A percentile compares a stretch with the other conserved stretches of the same genome.
Evolutionary conservation across 768 basidiomycete genomes (phyloP).

Genomic region (Lentinus brumalis): DNA sequence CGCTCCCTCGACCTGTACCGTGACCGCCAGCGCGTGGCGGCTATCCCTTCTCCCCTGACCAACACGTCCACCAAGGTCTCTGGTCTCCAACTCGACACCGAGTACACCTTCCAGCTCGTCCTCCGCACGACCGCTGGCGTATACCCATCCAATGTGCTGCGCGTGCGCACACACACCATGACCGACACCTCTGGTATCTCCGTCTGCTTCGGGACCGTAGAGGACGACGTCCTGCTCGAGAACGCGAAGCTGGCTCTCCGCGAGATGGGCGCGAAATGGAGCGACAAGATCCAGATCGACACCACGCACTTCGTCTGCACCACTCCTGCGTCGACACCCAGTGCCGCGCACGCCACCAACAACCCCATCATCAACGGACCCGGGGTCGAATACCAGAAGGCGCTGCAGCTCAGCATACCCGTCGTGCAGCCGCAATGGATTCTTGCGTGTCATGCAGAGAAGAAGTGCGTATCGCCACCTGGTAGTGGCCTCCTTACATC

Average conservation of each 20-base stretch:
- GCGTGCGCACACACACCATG: conserved; percentile 91
- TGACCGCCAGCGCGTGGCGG: conserved; percentile 84
- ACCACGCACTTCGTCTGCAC: conserved; percentile 99
- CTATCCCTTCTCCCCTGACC: conserved; percentile 77
- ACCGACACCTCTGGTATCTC: conserved; percentile 92
- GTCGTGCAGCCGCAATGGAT: conserved; percentile 96
- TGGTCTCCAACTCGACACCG: conserved; percentile 76
- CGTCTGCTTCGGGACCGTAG: conserved; percentile 92
- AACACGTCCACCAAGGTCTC: conserved; percentile 91
- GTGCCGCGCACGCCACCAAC: conserved; percentile 57
- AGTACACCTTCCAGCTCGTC: conserved; percentile 94
- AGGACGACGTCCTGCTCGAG: conserved; percentile 74
- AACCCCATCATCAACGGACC: conserved; percentile 54
- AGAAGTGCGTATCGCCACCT: conserved; percentile 55
- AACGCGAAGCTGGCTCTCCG: conserved; percentile 78
- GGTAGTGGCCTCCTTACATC: neutral
- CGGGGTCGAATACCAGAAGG: conserved; percentile 92
- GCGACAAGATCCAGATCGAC: conserved; percentile 93
- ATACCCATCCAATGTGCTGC: conserved; percentile 80
- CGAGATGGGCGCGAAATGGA: conserved; percentile 90
- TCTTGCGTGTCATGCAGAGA: conserved; percentile 82
- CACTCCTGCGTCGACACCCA: conserved; percentile 72
- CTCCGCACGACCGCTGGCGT: conserved; percentile 92
- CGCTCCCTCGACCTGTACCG: conserved; percentile 92
- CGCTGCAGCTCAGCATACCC: conserved; percentile 90